Conservation (phyloP, 108 stramenopile species). For the Fragilariopsis cylindrus region DNA sequence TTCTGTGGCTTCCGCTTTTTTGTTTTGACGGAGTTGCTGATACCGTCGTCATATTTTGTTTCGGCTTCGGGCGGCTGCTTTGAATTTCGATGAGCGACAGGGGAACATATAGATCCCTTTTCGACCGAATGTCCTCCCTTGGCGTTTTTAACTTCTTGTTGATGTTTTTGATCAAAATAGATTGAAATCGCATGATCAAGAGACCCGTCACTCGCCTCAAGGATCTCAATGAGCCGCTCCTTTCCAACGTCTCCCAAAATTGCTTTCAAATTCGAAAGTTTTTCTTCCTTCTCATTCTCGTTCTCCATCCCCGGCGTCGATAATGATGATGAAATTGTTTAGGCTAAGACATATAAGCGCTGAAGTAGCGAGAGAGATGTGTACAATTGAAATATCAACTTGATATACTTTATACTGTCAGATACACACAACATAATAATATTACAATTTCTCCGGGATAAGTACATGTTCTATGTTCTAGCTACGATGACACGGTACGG, state of each 20-base stretch:
- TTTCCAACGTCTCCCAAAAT: slow-evolving; percentile 12
- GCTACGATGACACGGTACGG: too few relatives aligned
- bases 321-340: not conserved
- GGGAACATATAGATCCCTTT: not conserved
- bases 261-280: not conserved
- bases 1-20: not conserved
- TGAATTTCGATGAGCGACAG: too few relatives aligned
- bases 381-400: too few relatives aligned
- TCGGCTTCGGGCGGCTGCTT: too few relatives aligned
- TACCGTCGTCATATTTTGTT: not conserved
- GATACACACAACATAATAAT: too few relatives aligned
- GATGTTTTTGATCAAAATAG: slow-evolving; percentile 26
- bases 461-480: too few relatives aligned
- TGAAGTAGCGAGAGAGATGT: too few relatives aligned
- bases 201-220: slow-evolving; percentile 47
- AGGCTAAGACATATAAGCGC: too few relatives aligned
- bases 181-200: slow-evolving; percentile 50
- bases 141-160: not conserved
- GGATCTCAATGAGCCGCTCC: slow-evolving; percentile 28
- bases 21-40: not conserved
- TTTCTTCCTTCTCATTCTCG: slow-evolving; percentile 7
- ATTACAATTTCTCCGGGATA: too few relatives aligned
- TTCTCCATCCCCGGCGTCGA: not conserved
- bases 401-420: too few relatives aligned
- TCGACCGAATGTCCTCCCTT: not conserved